A percentile compares a stretch with the other conserved stretches of the same genome.
Conservation (phyloP, 768 basidiomycete genomes). For the Guyanaporus albipodus region DNA sequence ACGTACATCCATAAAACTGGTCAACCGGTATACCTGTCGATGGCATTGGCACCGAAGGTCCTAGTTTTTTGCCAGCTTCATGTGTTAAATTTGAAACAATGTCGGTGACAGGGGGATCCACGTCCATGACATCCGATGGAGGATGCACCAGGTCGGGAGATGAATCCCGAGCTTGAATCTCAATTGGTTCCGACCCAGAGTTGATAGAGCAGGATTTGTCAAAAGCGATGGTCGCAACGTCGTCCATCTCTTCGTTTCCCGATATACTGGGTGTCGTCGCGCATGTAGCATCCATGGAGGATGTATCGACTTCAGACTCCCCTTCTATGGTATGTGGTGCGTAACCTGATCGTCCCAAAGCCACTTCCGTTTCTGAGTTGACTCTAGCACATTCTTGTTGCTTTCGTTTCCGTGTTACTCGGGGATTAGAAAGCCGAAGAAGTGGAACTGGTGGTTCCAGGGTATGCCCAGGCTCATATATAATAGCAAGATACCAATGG, state of each 20-base stretch:
- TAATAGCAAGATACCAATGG: slow-evolving; percentile 97
- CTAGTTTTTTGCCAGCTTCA: not conserved
- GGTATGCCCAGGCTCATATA: slow-evolving; percentile 70
- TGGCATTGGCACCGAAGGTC: slow-evolving; percentile 5
- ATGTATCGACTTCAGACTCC: slow-evolving; percentile 14
- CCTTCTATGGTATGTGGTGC: not conserved
- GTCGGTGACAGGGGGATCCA: not conserved
- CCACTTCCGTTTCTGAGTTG: slow-evolving; percentile 2
- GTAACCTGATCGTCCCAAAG: not conserved
- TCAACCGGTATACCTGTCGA: slow-evolving; percentile 13
- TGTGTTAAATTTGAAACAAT: not conserved
- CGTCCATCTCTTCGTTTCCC: slow-evolving; percentile 14
- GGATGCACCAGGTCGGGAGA: slow-evolving; percentile 20
- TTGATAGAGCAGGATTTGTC: slow-evolving; percentile 19
- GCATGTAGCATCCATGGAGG: slow-evolving; percentile 16
- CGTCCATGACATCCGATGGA: slow-evolving; percentile 25
- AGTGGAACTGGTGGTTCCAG: slow-evolving; percentile 47
- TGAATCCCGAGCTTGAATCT: slow-evolving; percentile 8
- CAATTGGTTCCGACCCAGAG: slow-evolving; percentile 2
- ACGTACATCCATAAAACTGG: slow-evolving; percentile 21
- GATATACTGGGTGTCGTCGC: slow-evolving; percentile 20
- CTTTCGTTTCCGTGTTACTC: slow-evolving; percentile 22
- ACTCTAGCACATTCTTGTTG: slow-evolving; percentile 11
- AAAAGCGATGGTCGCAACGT: slow-evolving; percentile 2
- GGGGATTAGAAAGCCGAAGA: slow-evolving; percentile 4